Conservation (phyloP, 139 green algal species). For the Chlorella sp. region DNA sequence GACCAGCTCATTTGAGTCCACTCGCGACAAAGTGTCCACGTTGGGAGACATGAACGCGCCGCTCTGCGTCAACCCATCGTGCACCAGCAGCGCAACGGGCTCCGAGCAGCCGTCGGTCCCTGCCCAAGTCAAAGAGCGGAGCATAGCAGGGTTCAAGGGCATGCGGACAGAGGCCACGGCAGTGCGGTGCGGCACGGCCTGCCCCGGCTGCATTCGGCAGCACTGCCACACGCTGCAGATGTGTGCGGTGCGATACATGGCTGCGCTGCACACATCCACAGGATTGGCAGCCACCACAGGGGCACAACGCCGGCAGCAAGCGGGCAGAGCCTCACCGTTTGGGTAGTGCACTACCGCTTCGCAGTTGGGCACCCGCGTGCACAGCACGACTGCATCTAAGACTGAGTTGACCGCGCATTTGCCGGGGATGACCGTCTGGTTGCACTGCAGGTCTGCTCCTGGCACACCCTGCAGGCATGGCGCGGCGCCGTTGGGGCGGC, state of each 20-base stretch:
- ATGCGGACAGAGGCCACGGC: no score
- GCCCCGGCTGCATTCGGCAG: not conserved
- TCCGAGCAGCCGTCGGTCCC: not conserved
- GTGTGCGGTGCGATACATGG: no score
- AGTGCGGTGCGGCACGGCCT: no score
- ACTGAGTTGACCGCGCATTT: not conserved
- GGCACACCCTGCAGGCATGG: slow-evolving; percentile 3
- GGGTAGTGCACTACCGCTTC: not conserved
- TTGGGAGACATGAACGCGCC: not conserved
- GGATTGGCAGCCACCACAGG: no score
- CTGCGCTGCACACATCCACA: no score
- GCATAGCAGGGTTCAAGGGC: not conserved
- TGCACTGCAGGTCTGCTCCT: not conserved
- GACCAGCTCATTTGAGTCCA: not conserved
- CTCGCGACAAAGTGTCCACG: not conserved
- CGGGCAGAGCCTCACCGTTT: not conserved
- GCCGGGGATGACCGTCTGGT: not conserved
- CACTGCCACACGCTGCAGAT: no score
- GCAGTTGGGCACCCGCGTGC: not conserved
- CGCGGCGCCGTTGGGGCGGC: no score
- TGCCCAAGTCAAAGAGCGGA: not conserved
- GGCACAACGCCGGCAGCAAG: no score
- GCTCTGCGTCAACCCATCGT: not conserved
- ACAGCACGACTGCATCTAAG: not conserved
- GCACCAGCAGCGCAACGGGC: not conserved